Evolutionary conservation across 768 basidiomycete species (phyloP).

Genomic region (Suillus plorans): DNA sequence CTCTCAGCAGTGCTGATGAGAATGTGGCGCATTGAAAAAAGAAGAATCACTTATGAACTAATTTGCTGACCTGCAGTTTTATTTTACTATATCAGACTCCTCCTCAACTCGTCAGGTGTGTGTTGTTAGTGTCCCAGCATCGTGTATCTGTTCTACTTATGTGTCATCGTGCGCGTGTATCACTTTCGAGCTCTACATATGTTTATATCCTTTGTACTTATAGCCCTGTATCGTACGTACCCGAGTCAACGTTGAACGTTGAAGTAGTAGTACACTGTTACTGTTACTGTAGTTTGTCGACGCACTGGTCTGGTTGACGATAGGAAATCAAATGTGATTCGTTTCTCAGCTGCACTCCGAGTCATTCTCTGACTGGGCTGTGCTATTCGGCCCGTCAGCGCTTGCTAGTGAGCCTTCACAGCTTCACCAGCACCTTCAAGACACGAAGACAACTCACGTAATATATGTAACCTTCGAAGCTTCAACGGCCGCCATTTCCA

Average conservation of each 20-base stretch:
- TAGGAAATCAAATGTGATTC: neutral
- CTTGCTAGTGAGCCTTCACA: neutral
- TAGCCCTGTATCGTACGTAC: neutral
- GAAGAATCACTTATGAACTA: conserved; percentile 4
- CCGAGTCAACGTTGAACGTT: neutral
- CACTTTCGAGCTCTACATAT: neutral
- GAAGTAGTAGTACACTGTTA: neutral
- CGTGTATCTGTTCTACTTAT: neutral
- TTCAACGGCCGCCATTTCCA: neutral
- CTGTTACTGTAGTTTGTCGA: neutral
- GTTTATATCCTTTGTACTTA: neutral
- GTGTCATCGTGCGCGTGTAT: neutral
- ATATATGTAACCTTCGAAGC: conserved; percentile 1
- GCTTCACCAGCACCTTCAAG: neutral
- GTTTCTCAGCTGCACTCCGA: neutral
- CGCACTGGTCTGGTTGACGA: neutral
- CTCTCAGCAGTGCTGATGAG: conserved; percentile 13
- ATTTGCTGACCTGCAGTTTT: neutral
- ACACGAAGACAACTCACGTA: neutral
- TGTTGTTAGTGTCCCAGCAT: conserved; percentile 3
- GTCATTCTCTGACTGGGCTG: too few relatives aligned
- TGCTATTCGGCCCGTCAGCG: too few relatives aligned
- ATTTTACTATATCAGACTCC: conserved; percentile 1
- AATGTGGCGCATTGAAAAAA: conserved; percentile 6
- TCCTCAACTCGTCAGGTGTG: neutral